Base-by-base conservation (phyloP, 192 early-diverging fungal genomes). In the Podila verticillata region DNA sequence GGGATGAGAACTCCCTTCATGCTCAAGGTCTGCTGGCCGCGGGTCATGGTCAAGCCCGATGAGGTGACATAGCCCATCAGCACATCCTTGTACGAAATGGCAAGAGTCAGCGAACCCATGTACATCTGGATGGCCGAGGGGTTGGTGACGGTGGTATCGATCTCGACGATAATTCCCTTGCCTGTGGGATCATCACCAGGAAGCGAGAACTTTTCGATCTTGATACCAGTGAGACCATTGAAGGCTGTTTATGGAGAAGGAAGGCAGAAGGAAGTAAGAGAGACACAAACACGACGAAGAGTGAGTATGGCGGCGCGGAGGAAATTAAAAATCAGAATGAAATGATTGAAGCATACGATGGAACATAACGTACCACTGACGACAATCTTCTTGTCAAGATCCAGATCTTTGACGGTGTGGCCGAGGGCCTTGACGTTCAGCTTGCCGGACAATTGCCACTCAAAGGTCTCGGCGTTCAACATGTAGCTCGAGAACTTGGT, bases 91-190 rank as follows among this genome's bases (percentile, higher is more conserved):
- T 87, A 87, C 24, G 51, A 51, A 68, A 87, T 70, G 22, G 72
- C 77, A 24, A 89, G 75, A 2, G 44, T 57, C 29, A 86, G 68
- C 31, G 85, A 82, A 36, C 88, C 88, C 17, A 89, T 77, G 63
- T 88, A 70, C 32, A 89, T 81, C n/a, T 79, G 66, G 61, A 89
- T 78, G 26, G 82, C 75, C 26, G 84, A 86, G 63, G 87, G 87
- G 66, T 83, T 87, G 26, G 20, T 62, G 26, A 89, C 35, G 10
- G 65, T 60, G 28, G 88, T 87, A 31, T 64, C 67, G 15, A 89
- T 84, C n/a, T 74, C 65, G 48, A 89, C 70, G n/a, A 62, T 31
- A 64, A 89, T 88, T 65, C 88, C 88, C 39, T 44, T 48, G 48
- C 88, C 88, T 35, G 63, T 51, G 44, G 88, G 85, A 68, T 83